phyloP scores from a whole-genome alignment of 257 asterid genomes.

The Eustoma russellianum region DNA sequence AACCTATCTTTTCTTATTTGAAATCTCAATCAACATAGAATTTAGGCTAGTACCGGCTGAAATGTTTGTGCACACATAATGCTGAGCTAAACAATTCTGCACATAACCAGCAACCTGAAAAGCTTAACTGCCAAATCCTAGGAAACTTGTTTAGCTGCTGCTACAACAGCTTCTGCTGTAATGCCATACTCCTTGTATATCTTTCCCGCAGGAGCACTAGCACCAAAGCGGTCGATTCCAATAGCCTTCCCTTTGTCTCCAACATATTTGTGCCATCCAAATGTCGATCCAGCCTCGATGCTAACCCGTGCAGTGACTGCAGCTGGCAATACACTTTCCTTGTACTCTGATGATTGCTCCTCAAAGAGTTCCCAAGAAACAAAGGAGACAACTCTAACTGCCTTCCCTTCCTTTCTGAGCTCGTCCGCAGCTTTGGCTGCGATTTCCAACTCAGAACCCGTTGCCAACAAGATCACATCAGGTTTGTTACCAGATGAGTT shows the following conservation, averaged over 20 bases:
- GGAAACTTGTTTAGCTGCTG: conserved; percentile 59
- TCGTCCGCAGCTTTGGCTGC: conserved; percentile 60
- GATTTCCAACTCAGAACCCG: conserved; percentile 71
- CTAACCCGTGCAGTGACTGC: conserved; percentile 65
- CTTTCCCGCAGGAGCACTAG: conserved; percentile 58
- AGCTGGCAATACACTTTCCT: conserved; percentile 59
- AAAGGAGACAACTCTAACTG: conserved; percentile 69
- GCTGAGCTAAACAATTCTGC: conserved; percentile 7
- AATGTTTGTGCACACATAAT: conserved; percentile 10
- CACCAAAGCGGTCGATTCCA: conserved; percentile 62
- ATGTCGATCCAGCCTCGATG: conserved; percentile 73
- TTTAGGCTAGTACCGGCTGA: conserved; percentile 13
- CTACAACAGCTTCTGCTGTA: conserved; percentile 61
- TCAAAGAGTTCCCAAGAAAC: conserved; percentile 79
- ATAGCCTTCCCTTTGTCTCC: conserved; percentile 65
- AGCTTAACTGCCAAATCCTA: conserved; percentile 17
- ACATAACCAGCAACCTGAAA: conserved; percentile 21
- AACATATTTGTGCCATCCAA: conserved; percentile 64
- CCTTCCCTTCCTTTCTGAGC: conserved; percentile 69
- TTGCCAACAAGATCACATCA: conserved; percentile 49
- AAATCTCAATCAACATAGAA: conserved; percentile 19
- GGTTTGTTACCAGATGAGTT: conserved; percentile 56
- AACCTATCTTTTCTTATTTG: conserved; percentile 28
- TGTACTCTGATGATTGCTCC: conserved; percentile 62
- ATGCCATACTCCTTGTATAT: conserved; percentile 57